Percentiles rank a stretch among this genome's conserved stretches.
Evolutionary conservation across 192 early-diverging fungal species (phyloP).

Genomic region (Rhizophagus prolifer): DNA sequence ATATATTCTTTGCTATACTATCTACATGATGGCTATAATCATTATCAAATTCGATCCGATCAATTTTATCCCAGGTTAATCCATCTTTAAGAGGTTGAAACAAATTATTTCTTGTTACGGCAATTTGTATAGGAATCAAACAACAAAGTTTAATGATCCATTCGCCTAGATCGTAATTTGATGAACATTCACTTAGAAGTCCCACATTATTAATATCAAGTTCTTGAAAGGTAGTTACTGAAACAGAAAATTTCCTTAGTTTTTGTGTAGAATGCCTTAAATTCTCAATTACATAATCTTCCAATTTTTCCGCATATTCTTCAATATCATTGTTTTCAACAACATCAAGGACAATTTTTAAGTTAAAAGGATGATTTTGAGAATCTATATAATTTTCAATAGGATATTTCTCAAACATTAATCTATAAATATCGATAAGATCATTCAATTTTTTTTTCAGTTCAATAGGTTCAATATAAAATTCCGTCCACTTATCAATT

Average conservation of each 20-base stretch:
- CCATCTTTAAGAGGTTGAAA: constrained; percentile 21
- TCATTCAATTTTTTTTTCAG: background rate
- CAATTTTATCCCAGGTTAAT: background rate
- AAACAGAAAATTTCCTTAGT: background rate
- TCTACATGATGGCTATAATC: background rate
- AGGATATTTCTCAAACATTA: constrained; percentile 20
- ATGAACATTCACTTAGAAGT: background rate
- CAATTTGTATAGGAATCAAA: constrained; percentile 22
- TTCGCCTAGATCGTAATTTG: background rate
- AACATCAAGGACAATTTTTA: background rate
- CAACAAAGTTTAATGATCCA: constrained; percentile 17
- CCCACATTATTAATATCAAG: background rate
- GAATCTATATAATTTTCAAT: background rate
- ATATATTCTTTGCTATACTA: background rate
- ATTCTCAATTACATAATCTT: background rate
- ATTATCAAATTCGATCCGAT: background rate
- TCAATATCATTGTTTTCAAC: background rate
- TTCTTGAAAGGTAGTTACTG: background rate
- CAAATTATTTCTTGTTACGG: constrained; percentile 25
- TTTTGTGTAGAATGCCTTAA: constrained; percentile 2
- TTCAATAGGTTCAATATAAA: background rate
- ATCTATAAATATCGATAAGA: background rate
- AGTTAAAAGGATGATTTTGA: background rate
- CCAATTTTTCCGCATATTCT: background rate
- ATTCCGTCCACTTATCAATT: background rate